Evolutionary conservation across 495 filamentous ascomycete genomes (phyloP).

Genomic region (Staphylotrichum longicolle): DNA sequence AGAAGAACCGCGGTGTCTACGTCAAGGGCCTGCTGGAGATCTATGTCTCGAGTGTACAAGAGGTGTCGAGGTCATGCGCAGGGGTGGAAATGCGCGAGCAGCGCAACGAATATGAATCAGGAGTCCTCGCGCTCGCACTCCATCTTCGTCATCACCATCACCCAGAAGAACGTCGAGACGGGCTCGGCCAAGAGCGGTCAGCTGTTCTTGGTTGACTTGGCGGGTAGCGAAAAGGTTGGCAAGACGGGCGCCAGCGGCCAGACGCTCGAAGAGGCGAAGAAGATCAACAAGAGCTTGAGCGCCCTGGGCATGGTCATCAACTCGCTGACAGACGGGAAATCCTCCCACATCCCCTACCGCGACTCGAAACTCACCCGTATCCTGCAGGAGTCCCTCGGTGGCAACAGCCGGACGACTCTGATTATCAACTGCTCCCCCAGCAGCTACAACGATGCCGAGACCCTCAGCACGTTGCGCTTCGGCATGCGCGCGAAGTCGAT

Average conservation of each 20-base stretch:
- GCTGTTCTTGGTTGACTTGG: constrained; percentile 95
- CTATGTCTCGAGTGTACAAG: constrained; percentile 91
- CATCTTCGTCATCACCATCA: constrained; percentile 95
- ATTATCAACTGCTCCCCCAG: constrained; percentile 99
- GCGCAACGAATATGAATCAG: constrained; percentile 99
- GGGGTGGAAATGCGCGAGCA: constrained; percentile 81
- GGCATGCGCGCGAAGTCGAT: constrained; percentile 97
- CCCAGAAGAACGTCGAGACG: constrained; percentile 96
- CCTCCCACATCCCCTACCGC: constrained; percentile 93
- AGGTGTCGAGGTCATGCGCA: constrained; percentile 96
- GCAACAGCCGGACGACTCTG: constrained; percentile 93
- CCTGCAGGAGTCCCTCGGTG: constrained; percentile 91
- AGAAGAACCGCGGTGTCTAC: constrained; percentile 93
- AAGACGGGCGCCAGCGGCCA: constrained; percentile 98
- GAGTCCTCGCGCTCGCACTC: constrained; percentile 98
- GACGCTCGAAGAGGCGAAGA: constrained; percentile 97
- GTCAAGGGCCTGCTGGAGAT: constrained; percentile 94
- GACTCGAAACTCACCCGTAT: constrained; percentile 98
- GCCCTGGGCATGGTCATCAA: constrained; percentile 99
- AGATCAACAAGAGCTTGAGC: constrained; percentile 99
- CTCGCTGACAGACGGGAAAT: constrained; percentile 94
- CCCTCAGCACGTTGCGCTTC: constrained; percentile 87
- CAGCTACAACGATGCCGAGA: constrained; percentile 97
- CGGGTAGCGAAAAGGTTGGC: constrained; percentile 96
- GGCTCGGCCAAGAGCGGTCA: constrained; percentile 95